These are phyloP conservation scores for Fusarium heterosporum DNA, from an alignment of 2,329 filamentous ascomycete genomes.

Conservation along the genomic window DNA sequence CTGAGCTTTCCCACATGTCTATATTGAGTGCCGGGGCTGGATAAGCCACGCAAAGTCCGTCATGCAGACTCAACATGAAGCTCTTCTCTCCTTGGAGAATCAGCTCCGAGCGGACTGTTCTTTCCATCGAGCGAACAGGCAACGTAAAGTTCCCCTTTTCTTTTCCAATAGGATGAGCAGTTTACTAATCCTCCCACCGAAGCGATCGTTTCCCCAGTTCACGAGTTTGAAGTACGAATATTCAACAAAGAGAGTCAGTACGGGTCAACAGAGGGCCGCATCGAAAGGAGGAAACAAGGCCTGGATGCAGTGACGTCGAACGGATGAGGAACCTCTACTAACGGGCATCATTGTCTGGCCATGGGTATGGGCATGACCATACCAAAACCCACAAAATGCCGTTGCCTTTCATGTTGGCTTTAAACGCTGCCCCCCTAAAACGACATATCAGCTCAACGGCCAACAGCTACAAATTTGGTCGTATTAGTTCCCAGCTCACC, in stretches of 20 bases:
- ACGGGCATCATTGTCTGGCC: not conserved
- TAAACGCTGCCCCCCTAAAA: slow-evolving; percentile 33
- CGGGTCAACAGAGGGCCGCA: not conserved
- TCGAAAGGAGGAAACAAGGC: slow-evolving; percentile 19
- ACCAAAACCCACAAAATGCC: slow-evolving; percentile 43
- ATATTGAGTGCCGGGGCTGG: slow-evolving; percentile 17
- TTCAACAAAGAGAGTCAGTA: not conserved
- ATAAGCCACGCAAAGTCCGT: slow-evolving; percentile 21
- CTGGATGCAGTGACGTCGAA: slow-evolving; percentile 31
- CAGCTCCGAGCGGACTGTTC: slow-evolving; percentile 10
- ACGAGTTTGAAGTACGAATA: not conserved
- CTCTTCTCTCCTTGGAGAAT: slow-evolving; percentile 27
- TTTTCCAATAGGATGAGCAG: too few relatives aligned
- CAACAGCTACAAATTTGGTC: slow-evolving; percentile 33
- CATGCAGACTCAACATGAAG: slow-evolving; percentile 26
- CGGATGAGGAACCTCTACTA: slow-evolving; percentile 8
- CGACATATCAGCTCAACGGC: slow-evolving; percentile 42
- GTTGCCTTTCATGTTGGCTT: slow-evolving; percentile 37
- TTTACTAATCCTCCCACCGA: too few relatives aligned
- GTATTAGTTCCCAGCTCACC: slow-evolving; percentile 33
- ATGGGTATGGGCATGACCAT: not conserved
- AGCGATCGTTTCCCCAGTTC: not conserved
- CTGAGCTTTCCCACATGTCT: slow-evolving; percentile 16
- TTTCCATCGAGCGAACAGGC: not conserved
- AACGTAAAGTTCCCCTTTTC: not conserved